Conservation (phyloP, 2,329 filamentous ascomycete species). For the Arthrobotrys sinensis region DNA sequence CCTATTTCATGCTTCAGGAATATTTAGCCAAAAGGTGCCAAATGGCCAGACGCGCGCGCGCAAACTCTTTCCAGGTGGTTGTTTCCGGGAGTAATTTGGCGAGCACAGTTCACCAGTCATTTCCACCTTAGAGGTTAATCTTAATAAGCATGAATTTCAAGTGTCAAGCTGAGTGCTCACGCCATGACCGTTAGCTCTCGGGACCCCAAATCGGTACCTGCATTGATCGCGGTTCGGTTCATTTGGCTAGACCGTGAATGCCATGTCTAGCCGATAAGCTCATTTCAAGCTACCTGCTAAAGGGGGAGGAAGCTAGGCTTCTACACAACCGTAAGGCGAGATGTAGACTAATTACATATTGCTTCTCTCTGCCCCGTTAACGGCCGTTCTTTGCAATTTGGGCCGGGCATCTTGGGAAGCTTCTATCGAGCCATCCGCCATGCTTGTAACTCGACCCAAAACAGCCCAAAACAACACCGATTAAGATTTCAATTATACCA, state of each 20-base stretch:
- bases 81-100: neutral
- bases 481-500: neutral
- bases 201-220: neutral
- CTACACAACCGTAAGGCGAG: too few relatives aligned
- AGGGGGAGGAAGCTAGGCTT: neutral
- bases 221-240: slow-evolving; percentile 28
- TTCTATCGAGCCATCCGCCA: too few relatives aligned
- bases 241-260: slow-evolving; percentile 11
- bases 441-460: too few relatives aligned
- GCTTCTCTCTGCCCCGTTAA: too few relatives aligned
- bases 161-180: neutral
- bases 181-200: slow-evolving; percentile 4
- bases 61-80: neutral
- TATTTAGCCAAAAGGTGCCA: slow-evolving; percentile 26
- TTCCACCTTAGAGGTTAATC: neutral
- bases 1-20: neutral
- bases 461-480: too few relatives aligned
- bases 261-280: slow-evolving; percentile 18
- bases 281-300: slow-evolving; percentile 24
- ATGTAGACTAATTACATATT: too few relatives aligned
- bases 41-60: neutral
- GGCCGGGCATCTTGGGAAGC: too few relatives aligned
- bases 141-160: slow-evolving; percentile 9
- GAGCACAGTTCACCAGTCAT: slow-evolving; percentile 2
- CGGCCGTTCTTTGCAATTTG: too few relatives aligned